Base-by-base conservation (phyloP, 805 yeast species). In the Saccharomycopsis fibuligera region DNA sequence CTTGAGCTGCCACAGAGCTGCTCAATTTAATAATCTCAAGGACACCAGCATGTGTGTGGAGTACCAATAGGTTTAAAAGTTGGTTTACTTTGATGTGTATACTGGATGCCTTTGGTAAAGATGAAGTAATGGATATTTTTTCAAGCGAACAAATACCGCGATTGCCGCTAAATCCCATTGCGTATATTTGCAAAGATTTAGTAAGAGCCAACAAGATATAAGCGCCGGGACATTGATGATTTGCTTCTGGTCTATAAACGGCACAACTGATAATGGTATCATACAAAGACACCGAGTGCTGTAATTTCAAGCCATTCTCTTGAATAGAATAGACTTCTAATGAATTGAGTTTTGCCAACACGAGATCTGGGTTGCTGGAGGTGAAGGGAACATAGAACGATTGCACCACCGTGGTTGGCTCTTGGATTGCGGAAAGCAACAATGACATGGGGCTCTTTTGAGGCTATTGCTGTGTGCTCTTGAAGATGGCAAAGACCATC, bases 381-480 rank as follows among this genome's bases (percentile, higher is more conserved):
- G 14, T 43, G 31, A 33, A 43, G 30, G 44, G 39, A 4, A 12
- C 14, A 29, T 39, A 48, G 16, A 39, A 16, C 29, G 41, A 40
- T 17, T 48, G 44, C 16, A 31, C 19, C 14, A 48, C 27, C 9
- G 43, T 19, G 10, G 37, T 29, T 3, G 43, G 44, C 16, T 31
- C 27, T 33, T 44, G 25, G n/a, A 39, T 17, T n/a, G 12, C n/a
- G 8, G 39, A 31, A n/a, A 37, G 12, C 29, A 48, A 23, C 12
- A 35, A 9, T 3, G 40, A 33, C 51, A 43, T 31, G 17, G 39
- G n/a, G n/a, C n/a, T n/a, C n/a, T n/a, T n/a, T n/a, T n/a, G n/a
- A n/a, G n/a, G n/a, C n/a, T n/a, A n/a, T n/a, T n/a, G n/a, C n/a
- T n/a, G n/a, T n/a, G n/a, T n/a, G n/a, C n/a, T n/a, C n/a, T n/a